Evolutionary conservation across 73 alveolate genomes (phyloP), one percentile per base, ranked within the genome.

Genomic region (Paramecium primaurelia): DNA sequence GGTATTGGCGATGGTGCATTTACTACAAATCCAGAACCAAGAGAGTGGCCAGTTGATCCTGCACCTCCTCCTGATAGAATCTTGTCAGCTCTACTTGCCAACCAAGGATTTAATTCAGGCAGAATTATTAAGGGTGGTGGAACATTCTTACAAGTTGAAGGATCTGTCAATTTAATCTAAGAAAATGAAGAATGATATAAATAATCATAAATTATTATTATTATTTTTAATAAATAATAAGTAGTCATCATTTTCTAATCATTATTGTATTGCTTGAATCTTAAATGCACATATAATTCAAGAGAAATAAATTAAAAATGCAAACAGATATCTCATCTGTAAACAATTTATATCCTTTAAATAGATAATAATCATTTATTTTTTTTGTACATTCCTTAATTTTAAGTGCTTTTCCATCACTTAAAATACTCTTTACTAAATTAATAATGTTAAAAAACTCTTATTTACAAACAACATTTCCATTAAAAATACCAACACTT

Each of bases 1-100:
- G 91, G 91, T 12, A 47, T 80, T 8, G 91, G 91, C 34, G 91
- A 80, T 80, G 91, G 91, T 38, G 91, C 91, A 44, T 80, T 80
- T 58, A 80, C 91, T 18, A 80, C 71, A 26, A 47, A 1, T 28
- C 91, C 91, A 20, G 73, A 80, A 26, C 71, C 73, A n/a, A 22
- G 49, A 22, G 75, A 44, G 12, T 80, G 71, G 77, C 91, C 91
- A 8, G 71, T 42, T n/a, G 91, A 80, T 42, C 91, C 91, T 18
- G 58, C 44, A 12, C 91, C 91, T 45, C 77, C 71, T 42, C 91
- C 91, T 14, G 91, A 80, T 80, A 80, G 91, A 80, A 47, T 80
- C 30, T 28, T 80, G 8, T 32, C 64, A 20, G 91, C 91, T 26
- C 75, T 80, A 49, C 47, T 80, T 0, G 91, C 91, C 30, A 80